Base-by-base conservation (phyloP, 768 basidiomycete species). In the Leccinum fibrillosum region DNA sequence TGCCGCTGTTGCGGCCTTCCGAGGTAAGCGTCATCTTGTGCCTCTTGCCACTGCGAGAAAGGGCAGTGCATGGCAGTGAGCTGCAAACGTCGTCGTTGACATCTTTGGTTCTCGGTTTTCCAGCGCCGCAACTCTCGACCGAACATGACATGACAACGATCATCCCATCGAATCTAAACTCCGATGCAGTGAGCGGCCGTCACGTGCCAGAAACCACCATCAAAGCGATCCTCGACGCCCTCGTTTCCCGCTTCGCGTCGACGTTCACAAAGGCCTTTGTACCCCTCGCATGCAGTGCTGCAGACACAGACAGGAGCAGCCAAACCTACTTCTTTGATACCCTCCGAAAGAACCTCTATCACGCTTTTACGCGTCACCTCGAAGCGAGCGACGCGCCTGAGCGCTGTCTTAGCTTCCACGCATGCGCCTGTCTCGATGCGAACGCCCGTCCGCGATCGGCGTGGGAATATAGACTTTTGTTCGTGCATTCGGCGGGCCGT, bases 391-490 rank as follows among this genome's bases (percentile, higher is more conserved):
- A 58, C 25, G 39, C 30, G 9, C 26, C 19, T 5, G 57, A 58
- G 23, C 53, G 54, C 2, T 58, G 15, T 5, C 35, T 58, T 0
- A 49, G 57, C 32, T 58, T 58, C 47, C 45, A 39, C 15, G 35
- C 35, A 23, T 7, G 13, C 21, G n/a, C 28, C 30, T 5, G 10
- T 12, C 25, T 50, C 10, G 45, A 28, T 30, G n/a, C 19, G 4
- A 8, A 15, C 32, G 23, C 32, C 25, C 28, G 17, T 11, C 11
- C 23, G 2, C 53, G 56, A n/a, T 57, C 56, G 10, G 53, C 44
- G 9, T 57, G 56, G 56, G 53, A 57, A 19, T 57, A 57, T 17
- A 45, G 56, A 15, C 34, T 57, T 9, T 30, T 57, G 56, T 57
- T 57, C 15, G 19, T 32, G 0, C 56, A 48, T 37, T 44, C 53